phyloP scores from a whole-genome alignment of 306 rosid species.

The Prunus mume region DNA sequence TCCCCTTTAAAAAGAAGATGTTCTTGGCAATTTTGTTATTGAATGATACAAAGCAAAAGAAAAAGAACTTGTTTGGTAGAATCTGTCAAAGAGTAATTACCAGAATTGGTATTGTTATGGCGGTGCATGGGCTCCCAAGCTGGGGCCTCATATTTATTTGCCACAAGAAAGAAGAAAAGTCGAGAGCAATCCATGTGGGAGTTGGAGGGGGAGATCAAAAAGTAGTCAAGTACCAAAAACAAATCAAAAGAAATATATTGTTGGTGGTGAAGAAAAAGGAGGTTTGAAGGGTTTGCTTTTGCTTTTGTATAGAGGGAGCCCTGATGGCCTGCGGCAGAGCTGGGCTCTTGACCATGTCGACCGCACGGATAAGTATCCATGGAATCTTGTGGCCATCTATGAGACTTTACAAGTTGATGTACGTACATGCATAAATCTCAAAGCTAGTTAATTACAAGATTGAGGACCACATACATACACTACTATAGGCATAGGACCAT shows the following conservation, averaged over 20 bases:
- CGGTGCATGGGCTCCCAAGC: conserved; percentile 7
- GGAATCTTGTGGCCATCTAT: neutral
- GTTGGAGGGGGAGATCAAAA: neutral
- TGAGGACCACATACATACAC: neutral
- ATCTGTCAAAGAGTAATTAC: neutral
- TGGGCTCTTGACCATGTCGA: conserved; percentile 9
- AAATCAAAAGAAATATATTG: neutral
- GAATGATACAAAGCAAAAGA: neutral
- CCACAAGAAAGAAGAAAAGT: neutral
- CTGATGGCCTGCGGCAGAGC: conserved; percentile 8
- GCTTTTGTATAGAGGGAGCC: neutral
- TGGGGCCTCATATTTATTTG: neutral
- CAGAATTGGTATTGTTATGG: neutral
- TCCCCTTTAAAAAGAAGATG: neutral
- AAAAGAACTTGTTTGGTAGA: neutral
- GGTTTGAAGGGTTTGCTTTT: conserved; percentile 12
- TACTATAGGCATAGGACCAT: neutral
- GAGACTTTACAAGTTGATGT: neutral
- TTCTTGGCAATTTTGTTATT: neutral
- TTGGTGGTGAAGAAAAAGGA: neutral
- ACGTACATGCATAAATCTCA: neutral
- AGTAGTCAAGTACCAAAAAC: neutral
- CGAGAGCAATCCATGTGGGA: conserved; percentile 8
- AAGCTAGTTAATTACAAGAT: neutral
- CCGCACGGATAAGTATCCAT: conserved; percentile 1